Conservation (phyloP, 1,284 basidiomycete species). For the Rugosomyces carneus region DNA sequence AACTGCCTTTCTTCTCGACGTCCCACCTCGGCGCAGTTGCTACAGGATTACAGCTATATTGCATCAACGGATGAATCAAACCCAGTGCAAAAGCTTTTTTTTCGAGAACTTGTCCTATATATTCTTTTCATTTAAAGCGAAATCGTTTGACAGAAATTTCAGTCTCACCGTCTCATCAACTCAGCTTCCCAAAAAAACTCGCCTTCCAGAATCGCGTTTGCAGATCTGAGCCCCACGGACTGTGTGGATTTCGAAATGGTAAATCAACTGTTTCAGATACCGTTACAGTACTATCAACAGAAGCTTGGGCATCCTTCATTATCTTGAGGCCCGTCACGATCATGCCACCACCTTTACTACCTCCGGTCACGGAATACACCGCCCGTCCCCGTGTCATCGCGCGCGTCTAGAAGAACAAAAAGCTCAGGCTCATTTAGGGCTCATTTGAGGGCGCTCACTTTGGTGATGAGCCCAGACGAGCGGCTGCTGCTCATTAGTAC, state of each 20-base stretch:
- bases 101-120: too few species aligned
- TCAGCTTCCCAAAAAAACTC: slow-evolving; percentile 19
- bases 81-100: too few species aligned
- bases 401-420: slow-evolving; percentile 22
- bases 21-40: slow-evolving; percentile 11
- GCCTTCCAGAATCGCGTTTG: slow-evolving; percentile 17
- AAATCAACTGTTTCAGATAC: neutral
- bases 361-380: slow-evolving; percentile 13
- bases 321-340: slow-evolving; percentile 20
- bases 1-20: too few species aligned
- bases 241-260: neutral
- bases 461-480: slow-evolving; percentile 8
- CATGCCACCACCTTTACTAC: slow-evolving; percentile 16
- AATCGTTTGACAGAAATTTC: slow-evolving; percentile 1
- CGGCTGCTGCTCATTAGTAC: slow-evolving; percentile 13
- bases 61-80: slow-evolving; percentile 23
- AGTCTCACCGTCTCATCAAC: slow-evolving; percentile 16
- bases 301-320: slow-evolving; percentile 22
- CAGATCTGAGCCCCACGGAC: neutral
- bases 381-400: slow-evolving; percentile 15
- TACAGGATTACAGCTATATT: slow-evolving; percentile 17
- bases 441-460: slow-evolving; percentile 21
- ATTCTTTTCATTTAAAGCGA: too few species aligned
- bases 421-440: slow-evolving; percentile 19
- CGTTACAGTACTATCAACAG: slow-evolving; percentile 20